Evolutionary conservation across 257 asterid species (phyloP).

Genomic region (Capsicum pubescens): DNA sequence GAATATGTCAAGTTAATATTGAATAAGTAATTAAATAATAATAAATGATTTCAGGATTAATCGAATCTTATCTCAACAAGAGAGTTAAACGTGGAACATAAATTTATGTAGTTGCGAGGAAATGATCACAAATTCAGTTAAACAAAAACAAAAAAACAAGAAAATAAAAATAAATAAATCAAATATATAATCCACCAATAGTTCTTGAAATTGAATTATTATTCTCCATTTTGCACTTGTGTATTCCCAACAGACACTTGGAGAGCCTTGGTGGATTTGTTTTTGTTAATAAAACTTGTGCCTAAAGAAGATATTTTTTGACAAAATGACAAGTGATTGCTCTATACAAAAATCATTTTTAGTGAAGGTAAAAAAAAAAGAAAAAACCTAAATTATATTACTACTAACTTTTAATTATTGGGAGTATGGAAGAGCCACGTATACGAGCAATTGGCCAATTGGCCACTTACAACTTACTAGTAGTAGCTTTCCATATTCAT

Average conservation of each 20-base stretch:
- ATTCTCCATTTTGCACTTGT: background rate
- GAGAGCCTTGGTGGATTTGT: background rate
- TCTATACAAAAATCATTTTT: conserved; percentile 14
- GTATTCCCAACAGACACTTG: background rate
- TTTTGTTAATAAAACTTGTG: background rate
- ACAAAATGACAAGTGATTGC: background rate
- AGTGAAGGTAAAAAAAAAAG: background rate
- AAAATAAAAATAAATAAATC: no score
- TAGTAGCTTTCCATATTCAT: background rate
- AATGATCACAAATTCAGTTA: no score
- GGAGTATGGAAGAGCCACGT: background rate
- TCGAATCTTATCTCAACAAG: no score
- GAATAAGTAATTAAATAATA: no score
- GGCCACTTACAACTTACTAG: background rate
- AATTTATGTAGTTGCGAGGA: no score
- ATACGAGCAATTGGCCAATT: background rate
- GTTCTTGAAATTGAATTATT: background rate
- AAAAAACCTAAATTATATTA: background rate
- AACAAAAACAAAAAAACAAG: no score
- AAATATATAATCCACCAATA: background rate
- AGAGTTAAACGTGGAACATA: no score
- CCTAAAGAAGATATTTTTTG: background rate
- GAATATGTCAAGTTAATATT: no score
- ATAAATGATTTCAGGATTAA: no score
- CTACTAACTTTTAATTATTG: background rate